Base-by-base conservation (phyloP, 2,329 filamentous ascomycete genomes). In the Onygenales sp. region DNA sequence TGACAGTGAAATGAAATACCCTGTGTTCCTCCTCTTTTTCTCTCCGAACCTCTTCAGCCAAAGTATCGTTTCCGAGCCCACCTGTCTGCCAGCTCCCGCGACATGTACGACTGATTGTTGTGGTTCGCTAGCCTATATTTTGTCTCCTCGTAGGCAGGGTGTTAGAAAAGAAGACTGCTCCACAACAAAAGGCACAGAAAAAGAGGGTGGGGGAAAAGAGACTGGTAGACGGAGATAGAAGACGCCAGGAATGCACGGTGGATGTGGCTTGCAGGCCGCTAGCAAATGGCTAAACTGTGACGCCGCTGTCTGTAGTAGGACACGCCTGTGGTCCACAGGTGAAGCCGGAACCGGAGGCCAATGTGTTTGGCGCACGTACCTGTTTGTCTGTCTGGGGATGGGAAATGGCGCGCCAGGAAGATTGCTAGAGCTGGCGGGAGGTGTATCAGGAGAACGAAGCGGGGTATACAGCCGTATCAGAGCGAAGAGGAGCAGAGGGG, bases 31-130 rank as follows among this genome's bases (percentile, higher is more conserved):
- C 51, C 45, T 43, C 51, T 47, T 43, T 34, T 50, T n/a, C 14
- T 32, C 21, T n/a, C 13, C 42, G 31, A 37, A 56, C 17, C 40
- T 10, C 52, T 50, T 71, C 70, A 72, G 60, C 68, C 71, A 57
- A 73, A 67, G 59, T 74, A 74, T 57, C 72, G 63, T 61, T 72
- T 72, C 53, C 72, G 67, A 62, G 71, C 72, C 72, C 72, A 74
- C 62, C 70, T 66, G 63, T 74, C 78, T 62, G 73, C 78, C 58
- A 75, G 73, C 63, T 77, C 63, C 60, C 77, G 75, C 71, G 67
- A 76, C 78, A 81, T 81, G 67, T 71, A 77, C 67, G 59, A 63
- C 64, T 51, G 40, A 45, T 40, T 37, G 36, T 31, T 27, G 42
- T 34, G 42, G 34, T 27, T 27, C 21, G 21, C 21, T 27, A 27